Conservation (phyloP, 768 basidiomycete genomes). For the Podaxis mareebaensis region DNA sequence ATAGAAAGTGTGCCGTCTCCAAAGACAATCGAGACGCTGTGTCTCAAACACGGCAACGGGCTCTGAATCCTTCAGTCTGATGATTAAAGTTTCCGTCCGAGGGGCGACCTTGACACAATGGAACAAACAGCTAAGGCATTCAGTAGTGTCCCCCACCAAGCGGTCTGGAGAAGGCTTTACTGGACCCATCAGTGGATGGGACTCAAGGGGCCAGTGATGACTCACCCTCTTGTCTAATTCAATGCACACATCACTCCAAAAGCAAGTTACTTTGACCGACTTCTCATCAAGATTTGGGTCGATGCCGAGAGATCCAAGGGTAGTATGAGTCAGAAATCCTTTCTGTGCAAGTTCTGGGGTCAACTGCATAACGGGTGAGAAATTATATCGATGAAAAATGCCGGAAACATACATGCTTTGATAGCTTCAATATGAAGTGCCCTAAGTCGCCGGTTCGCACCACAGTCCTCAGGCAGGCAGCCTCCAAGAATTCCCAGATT, state of each 20-base stretch:
- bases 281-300: neutral
- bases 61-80: neutral
- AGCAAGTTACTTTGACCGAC: neutral
- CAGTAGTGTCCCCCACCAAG: fast-evolving
- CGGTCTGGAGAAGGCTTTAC: neutral
- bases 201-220: neutral
- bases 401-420: neutral
- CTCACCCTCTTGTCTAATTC: neutral
- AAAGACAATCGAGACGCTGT: fast-evolving
- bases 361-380: neutral
- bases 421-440: neutral
- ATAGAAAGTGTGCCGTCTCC: too few relatives aligned
- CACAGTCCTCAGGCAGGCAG: neutral
- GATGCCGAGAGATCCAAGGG: neutral
- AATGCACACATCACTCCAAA: neutral
- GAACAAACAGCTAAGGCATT: neutral
- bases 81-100: neutral
- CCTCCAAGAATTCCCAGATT: too few relatives aligned
- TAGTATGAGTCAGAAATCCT: neutral
- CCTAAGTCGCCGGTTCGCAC: too few relatives aligned
- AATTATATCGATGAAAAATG: neutral
- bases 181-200: neutral
- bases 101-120: neutral
- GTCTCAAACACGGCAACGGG: slow-evolving; percentile 37
- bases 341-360: fast-evolving